A percentile compares a stretch with the other conserved stretches of the same genome.
Evolutionary conservation across 495 filamentous ascomycete genomes (phyloP).

Genomic region (Cercophora samala): DNA sequence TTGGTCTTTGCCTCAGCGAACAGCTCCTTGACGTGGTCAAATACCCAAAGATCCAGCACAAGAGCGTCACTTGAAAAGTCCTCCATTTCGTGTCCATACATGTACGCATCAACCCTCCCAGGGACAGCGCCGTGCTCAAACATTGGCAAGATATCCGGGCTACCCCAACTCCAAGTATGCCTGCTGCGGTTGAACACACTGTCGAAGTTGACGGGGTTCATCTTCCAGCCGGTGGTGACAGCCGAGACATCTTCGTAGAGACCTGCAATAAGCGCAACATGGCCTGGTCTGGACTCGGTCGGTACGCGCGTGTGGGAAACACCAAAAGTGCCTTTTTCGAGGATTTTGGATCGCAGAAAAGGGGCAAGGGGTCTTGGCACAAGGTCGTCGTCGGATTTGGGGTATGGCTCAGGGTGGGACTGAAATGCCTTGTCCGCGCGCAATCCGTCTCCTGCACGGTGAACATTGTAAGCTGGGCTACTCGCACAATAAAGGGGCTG

Average conservation of each 20-base stretch:
- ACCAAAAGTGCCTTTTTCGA: constrained; percentile 93
- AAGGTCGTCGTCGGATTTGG: constrained; percentile 55
- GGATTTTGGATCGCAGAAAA: constrained; percentile 83
- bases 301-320: constrained; percentile 97
- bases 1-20: constrained; percentile 78
- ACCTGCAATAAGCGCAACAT: constrained; percentile 96
- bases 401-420: constrained; percentile 84
- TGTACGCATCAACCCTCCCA: constrained; percentile 77
- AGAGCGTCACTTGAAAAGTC: constrained; percentile 83
- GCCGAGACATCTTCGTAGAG: constrained; percentile 98
- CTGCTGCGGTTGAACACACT: constrained; percentile 95
- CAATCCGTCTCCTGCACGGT: constrained; percentile 71
- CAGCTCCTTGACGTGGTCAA: constrained; percentile 83
- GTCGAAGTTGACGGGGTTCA: constrained; percentile 98
- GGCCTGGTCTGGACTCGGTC: constrained; percentile 94
- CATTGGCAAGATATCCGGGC: constrained; percentile 96
- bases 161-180: constrained; percentile 99
- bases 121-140: constrained; percentile 92
- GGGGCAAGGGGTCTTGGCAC: constrained; percentile 77
- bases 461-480: constrained; percentile 6
- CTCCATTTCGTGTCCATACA: constrained; percentile 79
- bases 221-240: constrained; percentile 96
- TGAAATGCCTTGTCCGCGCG: constrained; percentile 98
- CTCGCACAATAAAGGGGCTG: constrained; percentile 13
- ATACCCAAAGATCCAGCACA: constrained; percentile 89